These are phyloP conservation scores for Mycocentrospora acerina DNA, from an alignment of 2,329 filamentous ascomycete genomes.

Conservation along the genomic window DNA sequence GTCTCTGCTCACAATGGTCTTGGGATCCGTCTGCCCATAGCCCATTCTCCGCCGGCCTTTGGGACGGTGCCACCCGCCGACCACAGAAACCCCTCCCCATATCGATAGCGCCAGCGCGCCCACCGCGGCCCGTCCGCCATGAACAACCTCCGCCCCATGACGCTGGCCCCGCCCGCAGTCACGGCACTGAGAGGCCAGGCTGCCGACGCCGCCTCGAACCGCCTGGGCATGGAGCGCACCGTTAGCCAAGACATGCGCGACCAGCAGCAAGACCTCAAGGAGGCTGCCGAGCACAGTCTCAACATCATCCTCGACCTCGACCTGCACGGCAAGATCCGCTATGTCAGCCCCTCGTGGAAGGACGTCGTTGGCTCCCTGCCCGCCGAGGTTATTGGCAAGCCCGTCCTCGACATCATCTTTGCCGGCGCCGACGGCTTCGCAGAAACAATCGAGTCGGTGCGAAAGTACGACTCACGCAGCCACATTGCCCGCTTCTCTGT, in stretches of 20 bases:
- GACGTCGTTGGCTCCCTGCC: slow-evolving; percentile 84
- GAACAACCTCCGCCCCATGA: slow-evolving; percentile 32
- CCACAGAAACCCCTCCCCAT: slow-evolving; percentile 9
- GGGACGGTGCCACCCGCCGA: slow-evolving; percentile 20
- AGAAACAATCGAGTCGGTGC: slow-evolving; percentile 81
- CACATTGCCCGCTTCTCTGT: slow-evolving; percentile 62
- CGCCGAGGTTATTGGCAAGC: slow-evolving; percentile 70
- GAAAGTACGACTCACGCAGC: slow-evolving; percentile 85
- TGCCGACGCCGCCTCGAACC: slow-evolving; percentile 23
- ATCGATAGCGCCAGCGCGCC: slow-evolving; percentile 1
- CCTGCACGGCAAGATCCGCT: slow-evolving; percentile 85
- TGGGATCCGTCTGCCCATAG: slow-evolving; percentile 32
- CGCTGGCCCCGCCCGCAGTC: slow-evolving; percentile 48
- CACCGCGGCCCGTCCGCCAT: slow-evolving; percentile 21
- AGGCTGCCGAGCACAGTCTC: slow-evolving; percentile 92
- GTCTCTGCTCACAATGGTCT: slow-evolving; percentile 41
- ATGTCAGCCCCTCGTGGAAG: slow-evolving; percentile 95
- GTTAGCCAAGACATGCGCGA: slow-evolving; percentile 89
- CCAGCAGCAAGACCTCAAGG: slow-evolving; percentile 88
- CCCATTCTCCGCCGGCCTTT: slow-evolving; percentile 29
- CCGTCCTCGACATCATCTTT: slow-evolving; percentile 78
- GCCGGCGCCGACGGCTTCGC: slow-evolving; percentile 79
- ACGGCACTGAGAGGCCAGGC: slow-evolving; percentile 47
- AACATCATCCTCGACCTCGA: slow-evolving; percentile 96
- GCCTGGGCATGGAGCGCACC: slow-evolving; percentile 58